Percentiles rank a stretch among this genome's conserved stretches.
These are phyloP conservation scores for Entoloma clypeatum DNA, from an alignment of 1,284 basidiomycete genomes.

Conservation along the genomic window DNA sequence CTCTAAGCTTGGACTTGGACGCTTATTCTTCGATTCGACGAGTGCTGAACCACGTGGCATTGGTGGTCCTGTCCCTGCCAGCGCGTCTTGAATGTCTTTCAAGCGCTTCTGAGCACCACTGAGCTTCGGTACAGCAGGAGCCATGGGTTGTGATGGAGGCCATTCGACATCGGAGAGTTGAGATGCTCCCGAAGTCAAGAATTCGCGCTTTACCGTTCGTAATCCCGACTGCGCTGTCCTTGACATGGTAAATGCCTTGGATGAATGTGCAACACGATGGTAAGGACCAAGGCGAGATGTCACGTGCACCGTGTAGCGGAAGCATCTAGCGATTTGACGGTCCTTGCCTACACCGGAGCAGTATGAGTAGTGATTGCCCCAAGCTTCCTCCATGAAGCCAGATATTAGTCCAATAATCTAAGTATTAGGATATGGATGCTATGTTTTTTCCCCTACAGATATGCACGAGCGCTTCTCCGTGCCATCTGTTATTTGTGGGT, in stretches of 20 bases:
- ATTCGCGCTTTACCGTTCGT: conserved; percentile 43
- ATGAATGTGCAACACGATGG: not conserved
- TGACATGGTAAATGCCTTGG: conserved; percentile 27
- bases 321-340: too few species aligned
- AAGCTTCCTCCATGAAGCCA: conserved; percentile 4
- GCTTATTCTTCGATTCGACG: conserved; percentile 41
- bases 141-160: conserved; percentile 30
- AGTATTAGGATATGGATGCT: conserved; percentile 8
- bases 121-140: conserved; percentile 27
- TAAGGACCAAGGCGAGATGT: conserved; percentile 2
- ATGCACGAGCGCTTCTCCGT: conserved; percentile 46
- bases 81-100: conserved; percentile 49
- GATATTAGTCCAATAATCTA: conserved; percentile 12
- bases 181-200: conserved; percentile 29
- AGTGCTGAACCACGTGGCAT: conserved; percentile 22
- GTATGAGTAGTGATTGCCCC: conserved; percentile 20
- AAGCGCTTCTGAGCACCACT: conserved; percentile 44
- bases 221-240: conserved; percentile 42
- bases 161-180: conserved; percentile 35
- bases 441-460: conserved; percentile 36
- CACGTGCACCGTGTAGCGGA: conserved; percentile 8
- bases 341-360: too few species aligned
- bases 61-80: conserved; percentile 28
- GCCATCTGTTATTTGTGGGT: conserved; percentile 37
- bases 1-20: conserved; percentile 38